A percentile compares a stretch with the other conserved stretches of the same genome.
phyloP scores from a whole-genome alignment of 306 rosid genomes.

The Purshia tridentata region DNA sequence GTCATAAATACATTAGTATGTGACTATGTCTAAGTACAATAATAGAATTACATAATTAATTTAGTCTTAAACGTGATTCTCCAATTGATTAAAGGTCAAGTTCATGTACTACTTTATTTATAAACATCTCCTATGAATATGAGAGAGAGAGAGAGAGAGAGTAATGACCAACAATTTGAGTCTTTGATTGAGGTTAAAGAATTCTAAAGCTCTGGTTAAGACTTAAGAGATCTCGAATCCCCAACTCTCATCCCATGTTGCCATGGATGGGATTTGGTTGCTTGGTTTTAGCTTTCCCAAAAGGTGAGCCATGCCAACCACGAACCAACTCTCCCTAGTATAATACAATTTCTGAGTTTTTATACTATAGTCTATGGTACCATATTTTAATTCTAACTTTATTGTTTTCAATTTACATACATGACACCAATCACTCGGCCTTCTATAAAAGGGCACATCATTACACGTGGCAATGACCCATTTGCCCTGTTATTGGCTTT shows the following conservation, averaged over 20 bases:
- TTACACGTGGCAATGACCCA: slow-evolving; percentile 38
- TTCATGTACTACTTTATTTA: slow-evolving; percentile 2
- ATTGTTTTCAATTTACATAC: slow-evolving; percentile 10
- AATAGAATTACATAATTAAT: slow-evolving; percentile 19
- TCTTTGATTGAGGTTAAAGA: slow-evolving; percentile 43
- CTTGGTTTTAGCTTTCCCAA: slow-evolving; percentile 59
- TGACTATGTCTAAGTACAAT: slow-evolving; percentile 8
- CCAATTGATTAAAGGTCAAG: slow-evolving; percentile 43
- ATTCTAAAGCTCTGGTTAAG: slow-evolving; percentile 33
- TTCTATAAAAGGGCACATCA: slow-evolving; percentile 24
- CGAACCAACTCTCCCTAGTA: slow-evolving; percentile 45
- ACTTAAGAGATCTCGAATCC: slow-evolving; percentile 62
- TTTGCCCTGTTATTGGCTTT: slow-evolving; percentile 29
- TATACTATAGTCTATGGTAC: slow-evolving; percentile 8
- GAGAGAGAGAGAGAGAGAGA: not conserved
- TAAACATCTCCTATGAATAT: not conserved
- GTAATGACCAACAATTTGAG: slow-evolving; percentile 28
- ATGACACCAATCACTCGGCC: slow-evolving; percentile 28
- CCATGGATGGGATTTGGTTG: slow-evolving; percentile 66
- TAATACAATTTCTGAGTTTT: slow-evolving; percentile 4
- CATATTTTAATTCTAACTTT: slow-evolving; percentile 9
- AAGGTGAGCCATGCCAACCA: slow-evolving; percentile 72
- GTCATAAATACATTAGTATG: not conserved
- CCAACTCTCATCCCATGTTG: slow-evolving; percentile 57
- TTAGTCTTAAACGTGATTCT: slow-evolving; percentile 38